Base-by-base conservation (phyloP, 108 stramenopile species). In the Skeletonema potamos region DNA sequence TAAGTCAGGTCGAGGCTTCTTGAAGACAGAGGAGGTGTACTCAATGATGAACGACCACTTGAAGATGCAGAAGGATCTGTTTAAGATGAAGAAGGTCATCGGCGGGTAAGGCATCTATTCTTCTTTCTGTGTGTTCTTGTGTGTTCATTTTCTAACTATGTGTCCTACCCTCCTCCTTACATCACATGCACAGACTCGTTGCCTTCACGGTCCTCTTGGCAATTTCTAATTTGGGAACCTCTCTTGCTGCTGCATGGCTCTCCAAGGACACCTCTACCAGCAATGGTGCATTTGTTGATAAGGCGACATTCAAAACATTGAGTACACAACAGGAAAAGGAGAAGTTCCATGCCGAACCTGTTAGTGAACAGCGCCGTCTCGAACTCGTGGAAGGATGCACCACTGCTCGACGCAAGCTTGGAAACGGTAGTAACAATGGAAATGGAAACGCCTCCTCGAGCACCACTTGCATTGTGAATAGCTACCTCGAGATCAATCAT, bases 191-290 rank as follows among this genome's bases (percentile, higher is more conserved):
- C 54, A 54, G 54, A 26, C 27, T 79, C 46, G 22, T 24, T 37
- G 37, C 73, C 15, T 73, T 84, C 29, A 60, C 74, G 36, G 44
- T 79, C 7, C 41, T 84, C 24, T 54, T 84, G 34, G 61, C 83
- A 12, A 12, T 84, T 11, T 20, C 66, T 9, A 84, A 76, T 62
- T 60, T 84, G 33, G 83, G 71, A 41, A 79, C 83, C n/a, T 54
- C 59, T 39, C 79, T 79, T 66, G 77, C 78, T 9, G 83, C 78
- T 6, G 83, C 78, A 12, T 57, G 58, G 8, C 60, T 84, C 11
- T 71, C 74, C 69, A 84, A 84, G 73, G 83, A 84, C 57, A 74
- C 72, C 4, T 6, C 54, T 26, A 54, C 54, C 8, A 24, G 22
- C 6, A 54, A 54, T 20, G 54, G 54, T 26, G 8, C 6, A 5